A percentile compares a stretch with the other conserved stretches of the same genome.
These are phyloP conservation scores for Keqinozyma sinolaborantium DNA, from an alignment of 1,139 yeast genomes.

Conservation along the genomic window DNA sequence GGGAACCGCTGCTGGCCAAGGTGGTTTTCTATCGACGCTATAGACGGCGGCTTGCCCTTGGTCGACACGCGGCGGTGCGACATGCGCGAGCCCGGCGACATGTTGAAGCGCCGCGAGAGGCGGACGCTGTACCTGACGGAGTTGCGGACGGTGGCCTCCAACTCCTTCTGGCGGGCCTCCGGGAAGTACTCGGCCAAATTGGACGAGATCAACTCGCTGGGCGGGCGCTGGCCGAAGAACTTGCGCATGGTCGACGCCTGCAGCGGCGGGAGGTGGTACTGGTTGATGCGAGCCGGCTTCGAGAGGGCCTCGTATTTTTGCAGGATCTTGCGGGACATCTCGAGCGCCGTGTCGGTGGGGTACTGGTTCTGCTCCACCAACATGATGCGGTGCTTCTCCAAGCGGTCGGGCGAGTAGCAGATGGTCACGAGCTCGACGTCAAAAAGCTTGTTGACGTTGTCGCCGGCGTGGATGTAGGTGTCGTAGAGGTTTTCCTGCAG, in stretches of 20 bases:
- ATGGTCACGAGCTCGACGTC: conserved; percentile 82
- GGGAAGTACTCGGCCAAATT: conserved; percentile 93
- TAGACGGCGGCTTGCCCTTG: background rate
- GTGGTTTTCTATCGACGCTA: background rate
- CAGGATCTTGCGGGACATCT: conserved; percentile 50
- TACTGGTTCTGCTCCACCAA: conserved; percentile 60
- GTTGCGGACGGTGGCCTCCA: conserved; percentile 79
- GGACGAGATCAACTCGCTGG: conserved; percentile 86
- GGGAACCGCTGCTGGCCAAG: conserved; percentile 10
- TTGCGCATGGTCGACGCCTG: conserved; percentile 36
- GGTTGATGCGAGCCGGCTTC: conserved; percentile 15
- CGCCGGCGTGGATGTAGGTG: conserved; percentile 30
- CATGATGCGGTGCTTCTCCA: conserved; percentile 71
- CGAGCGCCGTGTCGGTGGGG: conserved; percentile 65
- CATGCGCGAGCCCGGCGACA: conserved; percentile 18
- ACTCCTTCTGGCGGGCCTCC: conserved; percentile 65
- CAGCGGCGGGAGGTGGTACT: conserved; percentile 23
- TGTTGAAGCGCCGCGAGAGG: conserved; percentile 40
- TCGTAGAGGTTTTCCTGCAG: conserved; percentile 39
- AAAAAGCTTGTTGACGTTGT: conserved; percentile 48
- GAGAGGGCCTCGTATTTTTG: conserved; percentile 29
- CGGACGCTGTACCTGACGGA: conserved; percentile 76
- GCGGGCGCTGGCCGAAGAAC: conserved; percentile 88
- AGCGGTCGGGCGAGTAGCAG: conserved; percentile 70
- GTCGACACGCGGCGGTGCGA: conserved; percentile 1